Percentiles rank a stretch among this genome's conserved stretches.
These are phyloP conservation scores for Irpex sp. DNA, from an alignment of 1,284 basidiomycete species.

Conservation along the genomic window DNA sequence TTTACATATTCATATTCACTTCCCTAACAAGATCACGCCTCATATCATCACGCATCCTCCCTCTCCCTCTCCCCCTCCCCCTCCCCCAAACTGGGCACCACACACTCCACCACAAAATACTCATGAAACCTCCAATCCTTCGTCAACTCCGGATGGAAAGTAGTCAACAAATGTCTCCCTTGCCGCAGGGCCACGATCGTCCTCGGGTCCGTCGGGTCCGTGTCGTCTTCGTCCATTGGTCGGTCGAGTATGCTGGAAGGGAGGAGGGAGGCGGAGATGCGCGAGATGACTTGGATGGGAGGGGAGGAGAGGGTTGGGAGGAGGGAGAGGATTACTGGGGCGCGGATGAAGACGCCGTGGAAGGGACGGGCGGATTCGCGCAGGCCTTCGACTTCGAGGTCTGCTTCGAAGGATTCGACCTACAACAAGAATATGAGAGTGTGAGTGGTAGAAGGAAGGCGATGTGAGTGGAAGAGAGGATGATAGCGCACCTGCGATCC, in stretches of 20 bases:
- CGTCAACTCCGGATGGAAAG: constrained; percentile 94
- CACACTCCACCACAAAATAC: constrained; percentile 71
- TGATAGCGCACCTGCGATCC: constrained; percentile 73
- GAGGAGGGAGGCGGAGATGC: constrained; percentile 57
- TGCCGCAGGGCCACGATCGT: constrained; percentile 85
- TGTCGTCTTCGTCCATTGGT: constrained; percentile 28
- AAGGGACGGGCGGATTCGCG: constrained; percentile 61
- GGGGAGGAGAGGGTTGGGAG: constrained; percentile 38
- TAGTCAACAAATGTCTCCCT: constrained; percentile 81
- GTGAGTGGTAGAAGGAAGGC: too few species aligned
- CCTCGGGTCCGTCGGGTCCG: constrained; percentile 45
- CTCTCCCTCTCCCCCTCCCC: neutral
- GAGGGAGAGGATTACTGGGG: constrained; percentile 65
- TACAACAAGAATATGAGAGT: constrained; percentile 30
- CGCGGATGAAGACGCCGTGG: constrained; percentile 91
- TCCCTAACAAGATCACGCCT: too few species aligned
- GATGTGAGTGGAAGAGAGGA: too few species aligned
- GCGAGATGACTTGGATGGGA: constrained; percentile 65
- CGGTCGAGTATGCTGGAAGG: constrained; percentile 37
- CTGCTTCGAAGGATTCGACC: constrained; percentile 89
- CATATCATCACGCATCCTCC: neutral
- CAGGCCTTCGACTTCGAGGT: constrained; percentile 63
- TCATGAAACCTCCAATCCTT: constrained; percentile 86
- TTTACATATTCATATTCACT: neutral
- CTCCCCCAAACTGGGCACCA: constrained; percentile 33